Percentiles rank a stretch among this genome's conserved stretches.
Conservation (phyloP, 805 yeast genomes). For the Jamesozyma lodderae region DNA sequence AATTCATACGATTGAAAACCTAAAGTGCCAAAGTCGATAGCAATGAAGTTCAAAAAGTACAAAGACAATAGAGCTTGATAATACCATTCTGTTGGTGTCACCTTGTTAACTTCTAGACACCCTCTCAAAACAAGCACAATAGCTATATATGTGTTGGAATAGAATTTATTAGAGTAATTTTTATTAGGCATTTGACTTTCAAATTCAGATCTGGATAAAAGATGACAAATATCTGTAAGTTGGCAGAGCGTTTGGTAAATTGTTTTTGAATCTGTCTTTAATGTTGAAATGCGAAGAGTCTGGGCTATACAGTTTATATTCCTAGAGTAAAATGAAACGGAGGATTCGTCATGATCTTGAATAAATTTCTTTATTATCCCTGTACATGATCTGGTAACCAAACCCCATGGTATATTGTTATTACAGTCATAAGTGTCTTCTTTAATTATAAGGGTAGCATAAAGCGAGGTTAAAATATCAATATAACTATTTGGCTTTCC, state of each 20-base stretch:
- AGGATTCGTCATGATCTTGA: not conserved
- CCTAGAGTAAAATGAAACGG: conserved; percentile 6
- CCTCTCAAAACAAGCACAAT: conserved; percentile 13
- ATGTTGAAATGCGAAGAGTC: conserved; percentile 13
- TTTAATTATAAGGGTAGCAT: conserved; percentile 5
- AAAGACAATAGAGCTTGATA: conserved; percentile 12
- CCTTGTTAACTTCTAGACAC: conserved; percentile 7
- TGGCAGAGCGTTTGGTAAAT: conserved; percentile 6
- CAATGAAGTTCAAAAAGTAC: conserved; percentile 18
- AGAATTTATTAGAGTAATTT: conserved; percentile 11
- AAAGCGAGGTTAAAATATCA: not conserved
- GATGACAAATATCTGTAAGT: conserved; percentile 8
- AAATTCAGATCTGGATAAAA: conserved; percentile 12
- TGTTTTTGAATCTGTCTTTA: conserved; percentile 1
- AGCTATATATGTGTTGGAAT: conserved; percentile 16
- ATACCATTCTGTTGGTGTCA: conserved; percentile 9
- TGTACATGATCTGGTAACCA: conserved; percentile 10
- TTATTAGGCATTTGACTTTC: conserved; percentile 6
- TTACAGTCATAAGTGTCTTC: conserved; percentile 1
- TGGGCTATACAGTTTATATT: conserved; percentile 19
- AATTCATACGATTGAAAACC: conserved; percentile 25
- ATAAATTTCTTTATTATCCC: conserved; percentile 10
- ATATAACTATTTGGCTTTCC: not conserved
- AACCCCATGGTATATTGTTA: conserved; percentile 11
- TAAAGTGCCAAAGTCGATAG: conserved; percentile 17